A percentile compares a stretch with the other conserved stretches of the same genome.
These are phyloP conservation scores for Sclerotinia borealis DNA, from an alignment of 2,329 filamentous ascomycete genomes.

Conservation along the genomic window DNA sequence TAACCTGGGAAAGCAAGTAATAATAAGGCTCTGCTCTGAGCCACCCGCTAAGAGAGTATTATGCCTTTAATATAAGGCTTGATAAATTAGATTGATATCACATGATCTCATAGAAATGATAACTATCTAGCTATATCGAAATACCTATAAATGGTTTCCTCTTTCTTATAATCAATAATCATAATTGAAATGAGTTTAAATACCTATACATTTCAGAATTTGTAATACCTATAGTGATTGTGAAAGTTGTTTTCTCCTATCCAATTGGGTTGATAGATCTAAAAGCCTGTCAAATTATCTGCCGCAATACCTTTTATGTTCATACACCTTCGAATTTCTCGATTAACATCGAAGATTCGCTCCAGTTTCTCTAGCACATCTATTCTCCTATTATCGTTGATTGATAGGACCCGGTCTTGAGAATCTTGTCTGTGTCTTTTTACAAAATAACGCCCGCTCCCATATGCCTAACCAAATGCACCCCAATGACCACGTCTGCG, in stretches of 20 bases:
- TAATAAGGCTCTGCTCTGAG: neutral
- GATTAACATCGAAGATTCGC: neutral
- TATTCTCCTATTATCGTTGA: constrained; percentile 19
- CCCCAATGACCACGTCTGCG: constrained; percentile 15
- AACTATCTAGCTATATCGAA: too few species aligned
- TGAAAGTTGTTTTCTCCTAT: neutral
- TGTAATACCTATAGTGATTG: neutral
- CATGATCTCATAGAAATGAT: too few species aligned
- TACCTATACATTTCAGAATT: neutral
- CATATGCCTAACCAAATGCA: constrained; percentile 27
- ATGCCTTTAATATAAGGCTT: too few species aligned
- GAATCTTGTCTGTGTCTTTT: constrained; percentile 25
- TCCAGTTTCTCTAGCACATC: constrained; percentile 9
- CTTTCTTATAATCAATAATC: neutral
- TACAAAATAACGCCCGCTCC: constrained; percentile 29
- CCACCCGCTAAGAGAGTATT: neutral
- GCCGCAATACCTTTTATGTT: neutral
- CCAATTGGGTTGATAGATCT: neutral
- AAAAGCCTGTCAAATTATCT: neutral
- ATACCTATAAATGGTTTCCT: too few species aligned
- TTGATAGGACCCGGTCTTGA: constrained; percentile 12
- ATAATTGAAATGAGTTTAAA: neutral
- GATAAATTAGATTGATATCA: too few species aligned
- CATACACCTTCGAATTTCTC: neutral
- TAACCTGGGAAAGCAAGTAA: neutral